These are phyloP conservation scores for Phytophthora nicotianae DNA, from an alignment of 352 stramenopile species.

Conservation along the genomic window DNA sequence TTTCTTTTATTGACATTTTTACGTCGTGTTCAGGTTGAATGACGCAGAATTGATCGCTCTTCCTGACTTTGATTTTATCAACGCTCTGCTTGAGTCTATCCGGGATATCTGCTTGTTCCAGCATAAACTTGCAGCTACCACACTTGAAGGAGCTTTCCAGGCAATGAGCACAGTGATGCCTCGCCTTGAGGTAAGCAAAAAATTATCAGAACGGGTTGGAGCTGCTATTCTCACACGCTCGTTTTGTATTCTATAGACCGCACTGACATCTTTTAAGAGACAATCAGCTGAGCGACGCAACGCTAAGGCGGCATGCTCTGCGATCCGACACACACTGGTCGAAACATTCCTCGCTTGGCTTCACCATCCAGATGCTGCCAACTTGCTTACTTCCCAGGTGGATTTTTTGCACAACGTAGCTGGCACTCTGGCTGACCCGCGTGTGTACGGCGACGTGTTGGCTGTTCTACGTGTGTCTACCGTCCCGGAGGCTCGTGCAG, in stretches of 20 bases:
- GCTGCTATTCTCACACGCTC: not conserved
- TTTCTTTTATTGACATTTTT: slow-evolving; percentile 1
- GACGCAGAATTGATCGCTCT: slow-evolving; percentile 36
- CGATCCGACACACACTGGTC: slow-evolving; percentile 62
- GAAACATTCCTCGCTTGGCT: slow-evolving; percentile 74
- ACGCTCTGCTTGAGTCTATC: slow-evolving; percentile 55
- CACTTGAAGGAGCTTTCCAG: slow-evolving; percentile 43
- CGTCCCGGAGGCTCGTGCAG: slow-evolving; percentile 32
- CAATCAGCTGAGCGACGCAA: slow-evolving; percentile 41
- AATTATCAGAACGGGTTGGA: too few relatives aligned
- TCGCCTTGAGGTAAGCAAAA: slow-evolving; percentile 53
- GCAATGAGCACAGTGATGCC: slow-evolving; percentile 56
- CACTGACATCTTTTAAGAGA: slow-evolving; percentile 33
- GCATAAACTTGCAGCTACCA: slow-evolving; percentile 28
- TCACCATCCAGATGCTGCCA: slow-evolving; percentile 45
- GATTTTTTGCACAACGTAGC: slow-evolving; percentile 65
- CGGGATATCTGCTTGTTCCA: slow-evolving; percentile 57
- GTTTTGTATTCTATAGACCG: slow-evolving; percentile 16
- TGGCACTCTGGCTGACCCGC: slow-evolving; percentile 73
- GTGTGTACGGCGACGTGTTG: slow-evolving; percentile 70
- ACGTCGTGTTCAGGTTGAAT: slow-evolving; percentile 40
- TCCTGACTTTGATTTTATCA: slow-evolving; percentile 65
- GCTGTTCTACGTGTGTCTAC: slow-evolving; percentile 38
- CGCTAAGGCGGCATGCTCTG: slow-evolving; percentile 60
- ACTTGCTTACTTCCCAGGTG: slow-evolving; percentile 34